A percentile compares a stretch with the other conserved stretches of the same genome.
Conservation (phyloP, 2,329 filamentous ascomycete genomes). For the Alternaria sp. region DNA sequence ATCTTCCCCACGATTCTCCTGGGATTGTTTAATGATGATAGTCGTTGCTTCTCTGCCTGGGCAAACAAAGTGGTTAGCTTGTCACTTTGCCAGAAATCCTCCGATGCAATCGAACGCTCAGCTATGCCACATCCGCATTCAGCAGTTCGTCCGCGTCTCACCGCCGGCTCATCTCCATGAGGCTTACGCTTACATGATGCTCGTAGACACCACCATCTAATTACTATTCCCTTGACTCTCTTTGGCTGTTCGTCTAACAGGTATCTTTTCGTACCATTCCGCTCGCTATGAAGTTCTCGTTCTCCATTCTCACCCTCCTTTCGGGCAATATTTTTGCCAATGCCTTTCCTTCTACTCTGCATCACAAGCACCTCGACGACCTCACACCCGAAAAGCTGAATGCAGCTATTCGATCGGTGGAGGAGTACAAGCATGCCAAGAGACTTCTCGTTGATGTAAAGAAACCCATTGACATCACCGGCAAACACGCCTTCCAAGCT, state of each 20-base stretch:
- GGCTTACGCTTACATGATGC: not conserved
- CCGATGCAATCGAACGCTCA: not conserved
- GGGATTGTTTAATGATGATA: slow-evolving; percentile 2
- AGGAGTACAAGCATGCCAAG: slow-evolving; percentile 19
- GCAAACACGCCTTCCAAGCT: slow-evolving; percentile 38
- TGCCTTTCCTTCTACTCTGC: slow-evolving; percentile 22
- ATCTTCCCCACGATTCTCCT: not conserved
- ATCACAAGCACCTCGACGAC: slow-evolving; percentile 3
- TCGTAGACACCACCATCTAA: not conserved
- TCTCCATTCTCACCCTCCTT: slow-evolving; percentile 15
- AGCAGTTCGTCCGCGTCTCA: not conserved
- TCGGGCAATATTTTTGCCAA: slow-evolving; percentile 7
- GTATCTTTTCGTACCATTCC: not conserved
- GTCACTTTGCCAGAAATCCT: not conserved
- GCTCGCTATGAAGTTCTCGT: slow-evolving; percentile 23
- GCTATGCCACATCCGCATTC: not conserved
- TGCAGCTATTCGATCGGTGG: slow-evolving; percentile 15
- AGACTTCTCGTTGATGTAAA: slow-evolving; percentile 23
- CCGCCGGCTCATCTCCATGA: not conserved
- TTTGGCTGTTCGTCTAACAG: not conserved
- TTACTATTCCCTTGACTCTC: not conserved
- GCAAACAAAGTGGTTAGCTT: not conserved
- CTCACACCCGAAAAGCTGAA: slow-evolving; percentile 18
- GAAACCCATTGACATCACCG: slow-evolving; percentile 34
- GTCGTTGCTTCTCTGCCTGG: not conserved